phyloP scores from a whole-genome alignment of 345 rosid species.

The Eucalyptus caleyi region DNA sequence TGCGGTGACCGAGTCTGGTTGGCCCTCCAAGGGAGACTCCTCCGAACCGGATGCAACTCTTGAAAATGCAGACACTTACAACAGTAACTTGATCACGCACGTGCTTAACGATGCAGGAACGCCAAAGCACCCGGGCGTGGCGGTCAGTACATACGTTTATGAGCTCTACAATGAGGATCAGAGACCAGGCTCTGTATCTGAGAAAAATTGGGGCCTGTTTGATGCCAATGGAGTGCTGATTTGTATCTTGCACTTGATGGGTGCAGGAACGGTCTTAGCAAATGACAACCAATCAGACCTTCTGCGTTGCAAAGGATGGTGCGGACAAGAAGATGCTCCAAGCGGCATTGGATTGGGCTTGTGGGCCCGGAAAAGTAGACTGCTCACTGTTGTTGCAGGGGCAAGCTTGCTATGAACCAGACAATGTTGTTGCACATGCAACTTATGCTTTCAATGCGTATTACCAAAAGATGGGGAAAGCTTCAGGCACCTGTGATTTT shows the following conservation, averaged over 20 bases:
- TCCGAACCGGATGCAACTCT: slow-evolving; percentile 54
- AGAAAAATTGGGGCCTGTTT: slow-evolving; percentile 95
- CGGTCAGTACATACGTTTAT: slow-evolving; percentile 68
- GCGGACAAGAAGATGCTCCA: slow-evolving; percentile 86
- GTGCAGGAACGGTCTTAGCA: slow-evolving; percentile 70
- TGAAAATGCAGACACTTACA: slow-evolving; percentile 84
- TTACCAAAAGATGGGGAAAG: slow-evolving; percentile 64
- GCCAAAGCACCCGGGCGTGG: slow-evolving; percentile 72
- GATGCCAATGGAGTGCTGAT: slow-evolving; percentile 48
- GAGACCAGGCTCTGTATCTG: slow-evolving; percentile 64
- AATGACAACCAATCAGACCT: slow-evolving; percentile 89
- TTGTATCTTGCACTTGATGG: slow-evolving; percentile 58
- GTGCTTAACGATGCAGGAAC: slow-evolving; percentile 85
- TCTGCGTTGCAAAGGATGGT: slow-evolving; percentile 61
- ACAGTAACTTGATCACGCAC: slow-evolving; percentile 83
- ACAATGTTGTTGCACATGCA: slow-evolving; percentile 64
- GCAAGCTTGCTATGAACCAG: slow-evolving; percentile 70
- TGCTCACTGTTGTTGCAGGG: slow-evolving; percentile 74
- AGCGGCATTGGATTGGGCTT: slow-evolving; percentile 97
- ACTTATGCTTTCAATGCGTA: slow-evolving; percentile 83
- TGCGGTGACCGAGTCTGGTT: slow-evolving; percentile 77
- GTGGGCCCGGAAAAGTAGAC: slow-evolving; percentile 91
- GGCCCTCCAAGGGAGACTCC: slow-evolving; percentile 87
- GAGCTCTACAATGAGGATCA: slow-evolving; percentile 91
- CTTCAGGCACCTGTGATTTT: slow-evolving; percentile 81